Conservation (phyloP, 495 filamentous ascomycete species). For the Daldinia childiae region DNA sequence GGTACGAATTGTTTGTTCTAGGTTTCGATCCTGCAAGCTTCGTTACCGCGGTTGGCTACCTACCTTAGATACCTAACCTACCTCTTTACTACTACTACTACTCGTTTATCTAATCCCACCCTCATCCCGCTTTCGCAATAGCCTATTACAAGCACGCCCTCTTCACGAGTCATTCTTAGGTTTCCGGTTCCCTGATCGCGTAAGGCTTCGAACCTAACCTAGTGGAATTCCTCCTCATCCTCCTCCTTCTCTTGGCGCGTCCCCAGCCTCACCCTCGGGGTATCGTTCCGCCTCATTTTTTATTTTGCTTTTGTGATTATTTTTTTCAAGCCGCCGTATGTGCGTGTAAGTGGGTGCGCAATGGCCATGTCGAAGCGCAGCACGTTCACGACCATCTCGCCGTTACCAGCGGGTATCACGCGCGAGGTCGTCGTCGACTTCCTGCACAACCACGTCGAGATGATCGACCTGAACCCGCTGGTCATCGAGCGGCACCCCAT, state of each 20-base stretch:
- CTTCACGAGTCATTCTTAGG: constrained; percentile 21
- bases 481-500: constrained; percentile 74
- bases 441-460: constrained; percentile 75
- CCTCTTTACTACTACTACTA: not conserved
- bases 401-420: constrained; percentile 71
- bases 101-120: constrained; percentile 23
- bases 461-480: constrained; percentile 85
- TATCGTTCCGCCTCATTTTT: no score
- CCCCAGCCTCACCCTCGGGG: constrained; percentile 1
- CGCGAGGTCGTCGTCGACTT: constrained; percentile 73
- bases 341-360: not conserved
- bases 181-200: not conserved
- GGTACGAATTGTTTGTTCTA: no score
- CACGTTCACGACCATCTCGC: constrained; percentile 74
- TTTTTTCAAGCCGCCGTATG: not conserved
- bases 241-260: constrained; percentile 5
- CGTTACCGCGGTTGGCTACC: no score
- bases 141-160: constrained; percentile 10
- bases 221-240: not conserved
- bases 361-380: constrained; percentile 63
- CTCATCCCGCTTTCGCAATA: not conserved
- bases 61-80: not conserved
- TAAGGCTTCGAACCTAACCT: not conserved
- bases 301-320: not conserved
- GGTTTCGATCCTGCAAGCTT: no score